phyloP scores from a whole-genome alignment of 345 rosid genomes.

The Pistacia vera region DNA sequence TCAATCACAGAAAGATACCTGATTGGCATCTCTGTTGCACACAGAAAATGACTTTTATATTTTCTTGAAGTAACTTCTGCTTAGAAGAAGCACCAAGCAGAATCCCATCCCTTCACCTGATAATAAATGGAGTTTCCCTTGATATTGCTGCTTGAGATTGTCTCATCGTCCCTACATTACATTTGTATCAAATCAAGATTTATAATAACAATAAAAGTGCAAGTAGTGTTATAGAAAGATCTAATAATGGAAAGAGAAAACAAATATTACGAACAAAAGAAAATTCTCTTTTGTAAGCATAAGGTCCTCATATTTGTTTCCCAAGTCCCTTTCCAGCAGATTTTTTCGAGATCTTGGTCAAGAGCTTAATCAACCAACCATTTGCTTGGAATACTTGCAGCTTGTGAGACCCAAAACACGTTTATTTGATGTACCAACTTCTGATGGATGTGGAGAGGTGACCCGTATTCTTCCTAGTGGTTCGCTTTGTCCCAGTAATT shows the following conservation, averaged over 20 bases:
- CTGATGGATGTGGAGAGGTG: constrained; percentile 15
- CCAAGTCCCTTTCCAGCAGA: constrained; percentile 68
- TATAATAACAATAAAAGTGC: not conserved
- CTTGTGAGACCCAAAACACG: constrained; percentile 59
- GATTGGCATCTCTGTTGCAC: constrained; percentile 76
- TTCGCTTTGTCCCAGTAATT: constrained; percentile 31
- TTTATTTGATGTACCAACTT: constrained; percentile 24
- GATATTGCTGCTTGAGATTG: constrained; percentile 37
- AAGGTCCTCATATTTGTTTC: constrained; percentile 35
- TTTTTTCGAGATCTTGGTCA: constrained; percentile 44
- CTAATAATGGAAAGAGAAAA: not conserved
- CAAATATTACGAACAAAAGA: constrained; percentile 47
- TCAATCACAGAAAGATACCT: constrained; percentile 44
- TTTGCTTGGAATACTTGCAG: constrained; percentile 68
- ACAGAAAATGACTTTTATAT: constrained; percentile 57
- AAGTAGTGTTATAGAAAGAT: not conserved
- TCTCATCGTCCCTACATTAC: constrained; percentile 57
- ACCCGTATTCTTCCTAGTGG: constrained; percentile 13
- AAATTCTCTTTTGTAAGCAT: constrained; percentile 70
- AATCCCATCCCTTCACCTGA: constrained; percentile 53
- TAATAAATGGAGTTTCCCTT: constrained; percentile 50
- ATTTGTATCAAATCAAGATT: constrained; percentile 9
- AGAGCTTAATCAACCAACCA: constrained; percentile 57
- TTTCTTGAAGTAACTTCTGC: constrained; percentile 67
- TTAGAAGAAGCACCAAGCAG: constrained; percentile 78